A percentile compares a stretch with the other conserved stretches of the same genome.
Conservation (phyloP, 208 protist species). For the Borovskyia barvae region DNA sequence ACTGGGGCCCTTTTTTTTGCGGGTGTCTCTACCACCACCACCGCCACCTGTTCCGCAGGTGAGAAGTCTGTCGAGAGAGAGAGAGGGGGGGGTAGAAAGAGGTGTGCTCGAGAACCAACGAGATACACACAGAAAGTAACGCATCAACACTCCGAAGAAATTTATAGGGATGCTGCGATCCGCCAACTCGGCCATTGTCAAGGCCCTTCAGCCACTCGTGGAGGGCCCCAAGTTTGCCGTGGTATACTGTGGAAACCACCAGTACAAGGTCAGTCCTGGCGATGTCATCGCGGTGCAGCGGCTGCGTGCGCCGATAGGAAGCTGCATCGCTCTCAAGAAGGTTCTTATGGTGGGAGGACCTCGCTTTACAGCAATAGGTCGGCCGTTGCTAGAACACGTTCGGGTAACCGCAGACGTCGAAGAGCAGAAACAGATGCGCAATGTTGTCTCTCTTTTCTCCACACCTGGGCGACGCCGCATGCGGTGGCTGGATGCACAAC, state of each 20-base stretch:
- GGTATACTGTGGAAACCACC: constrained; percentile 83
- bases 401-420: constrained; percentile 82
- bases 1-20: too few relatives aligned
- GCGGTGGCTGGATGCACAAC: constrained; percentile 75
- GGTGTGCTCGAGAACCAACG: too few relatives aligned
- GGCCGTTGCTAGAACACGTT: constrained; percentile 68
- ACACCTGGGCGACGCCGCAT: constrained; percentile 55
- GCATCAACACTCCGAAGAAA: not conserved
- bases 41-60: too few relatives aligned
- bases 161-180: constrained; percentile 30
- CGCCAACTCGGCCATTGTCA: constrained; percentile 39
- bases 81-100: not conserved
- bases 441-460: constrained; percentile 81
- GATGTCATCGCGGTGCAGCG: constrained; percentile 88
- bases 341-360: constrained; percentile 84
- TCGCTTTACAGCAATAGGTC: constrained; percentile 87
- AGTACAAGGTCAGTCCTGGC: constrained; percentile 84
- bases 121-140: too few relatives aligned
- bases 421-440: constrained; percentile 89
- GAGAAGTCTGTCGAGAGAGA: not conserved
- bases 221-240: constrained; percentile 83
- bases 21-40: too few relatives aligned
- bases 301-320: constrained; percentile 71
- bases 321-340: constrained; percentile 85
- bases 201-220: constrained; percentile 47